phyloP scores from a whole-genome alignment of 179 eudicot genomes.

The Actinidia chinensis region DNA sequence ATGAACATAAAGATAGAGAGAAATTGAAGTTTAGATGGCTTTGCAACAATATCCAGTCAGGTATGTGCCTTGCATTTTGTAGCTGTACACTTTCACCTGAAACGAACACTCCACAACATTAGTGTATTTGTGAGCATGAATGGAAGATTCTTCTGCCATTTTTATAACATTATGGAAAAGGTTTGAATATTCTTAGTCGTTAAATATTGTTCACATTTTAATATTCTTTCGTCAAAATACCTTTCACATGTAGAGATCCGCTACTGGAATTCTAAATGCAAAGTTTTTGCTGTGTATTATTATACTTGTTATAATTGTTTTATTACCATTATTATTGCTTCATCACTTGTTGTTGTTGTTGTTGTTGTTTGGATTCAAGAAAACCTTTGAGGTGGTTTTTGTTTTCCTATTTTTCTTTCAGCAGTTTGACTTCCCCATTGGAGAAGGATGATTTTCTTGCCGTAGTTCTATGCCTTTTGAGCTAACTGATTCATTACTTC shows the following conservation, averaged over 20 bases:
- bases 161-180: background rate
- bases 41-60: no score
- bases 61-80: background rate
- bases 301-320: background rate
- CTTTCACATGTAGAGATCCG: background rate
- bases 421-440: background rate
- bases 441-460: background rate
- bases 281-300: background rate
- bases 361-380: background rate
- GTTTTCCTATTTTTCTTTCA: background rate
- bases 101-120: background rate
- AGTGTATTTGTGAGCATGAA: background rate
- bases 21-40: no score
- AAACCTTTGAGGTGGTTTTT: background rate
- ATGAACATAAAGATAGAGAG: background rate
- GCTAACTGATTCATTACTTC: no score
- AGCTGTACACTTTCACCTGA: background rate
- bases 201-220: no score
- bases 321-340: no score
- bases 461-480: no score
- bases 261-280: no score
- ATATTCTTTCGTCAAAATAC: no score
- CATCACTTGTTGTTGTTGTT: background rate
- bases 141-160: background rate
- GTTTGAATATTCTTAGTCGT: background rate